Percentiles rank a stretch among this genome's conserved stretches.
Conservation (phyloP, 768 basidiomycete species). For the Panellus pusillus region DNA sequence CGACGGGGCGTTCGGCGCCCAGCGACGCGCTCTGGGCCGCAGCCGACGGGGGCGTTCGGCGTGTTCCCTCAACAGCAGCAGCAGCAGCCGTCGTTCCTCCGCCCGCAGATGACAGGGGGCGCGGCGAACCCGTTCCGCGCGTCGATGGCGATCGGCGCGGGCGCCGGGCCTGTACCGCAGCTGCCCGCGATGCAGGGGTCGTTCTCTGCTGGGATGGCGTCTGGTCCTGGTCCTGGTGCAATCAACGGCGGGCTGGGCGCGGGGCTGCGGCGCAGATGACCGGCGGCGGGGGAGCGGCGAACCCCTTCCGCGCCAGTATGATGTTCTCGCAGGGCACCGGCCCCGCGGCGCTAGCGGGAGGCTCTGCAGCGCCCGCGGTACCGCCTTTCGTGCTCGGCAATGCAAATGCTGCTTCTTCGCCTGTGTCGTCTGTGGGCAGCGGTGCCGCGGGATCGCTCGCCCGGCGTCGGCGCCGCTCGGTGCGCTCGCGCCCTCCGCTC, state of each 20-base stretch:
- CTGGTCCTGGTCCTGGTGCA: conserved; percentile 6
- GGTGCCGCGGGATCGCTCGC: conserved; percentile 36
- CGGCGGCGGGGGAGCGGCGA: conserved; percentile 53
- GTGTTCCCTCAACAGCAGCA: conserved; percentile 29
- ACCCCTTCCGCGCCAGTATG: conserved; percentile 85
- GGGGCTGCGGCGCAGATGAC: conserved; percentile 54
- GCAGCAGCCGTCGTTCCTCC: conserved; percentile 26
- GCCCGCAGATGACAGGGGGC: conserved; percentile 38
- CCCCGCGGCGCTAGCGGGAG: conserved; percentile 40
- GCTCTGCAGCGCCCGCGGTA: conserved; percentile 7
- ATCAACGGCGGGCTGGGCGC: conserved; percentile 3
- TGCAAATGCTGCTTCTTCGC: neutral
- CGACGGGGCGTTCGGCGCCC: conserved; percentile 51
- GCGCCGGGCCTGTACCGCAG: conserved; percentile 23
- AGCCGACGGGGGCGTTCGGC: conserved; percentile 48
- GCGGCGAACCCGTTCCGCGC: conserved; percentile 35
- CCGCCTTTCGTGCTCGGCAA: conserved; percentile 19
- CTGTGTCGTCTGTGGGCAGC: neutral
- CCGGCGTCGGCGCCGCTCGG: conserved; percentile 76
- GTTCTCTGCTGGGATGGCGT: neutral
- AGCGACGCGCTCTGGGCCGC: conserved; percentile 39
- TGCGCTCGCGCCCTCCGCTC: conserved; percentile 28
- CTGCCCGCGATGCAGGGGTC: neutral
- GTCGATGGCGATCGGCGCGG: conserved; percentile 17
- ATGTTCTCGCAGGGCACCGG: conserved; percentile 65